Percentiles rank a stretch among this genome's conserved stretches.
phyloP scores from a whole-genome alignment of 805 yeast species.

The Komagataella mondaviorum region DNA sequence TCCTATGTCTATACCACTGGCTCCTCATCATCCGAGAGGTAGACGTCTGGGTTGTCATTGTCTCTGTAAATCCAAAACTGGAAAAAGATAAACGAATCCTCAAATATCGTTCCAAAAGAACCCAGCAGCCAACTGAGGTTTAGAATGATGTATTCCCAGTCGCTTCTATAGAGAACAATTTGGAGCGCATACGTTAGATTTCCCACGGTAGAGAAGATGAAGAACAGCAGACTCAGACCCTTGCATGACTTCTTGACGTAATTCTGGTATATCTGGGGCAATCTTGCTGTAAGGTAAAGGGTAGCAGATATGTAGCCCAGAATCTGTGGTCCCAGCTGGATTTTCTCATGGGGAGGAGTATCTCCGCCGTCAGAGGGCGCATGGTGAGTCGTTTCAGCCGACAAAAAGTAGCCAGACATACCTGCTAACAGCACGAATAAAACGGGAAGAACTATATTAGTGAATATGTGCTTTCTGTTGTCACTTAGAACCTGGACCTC shows the following conservation, averaged over 20 bases:
- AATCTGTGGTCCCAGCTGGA: conserved; percentile 43
- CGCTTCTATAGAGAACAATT: conserved; percentile 52
- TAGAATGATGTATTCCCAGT: conserved; percentile 40
- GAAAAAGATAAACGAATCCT: conserved; percentile 49
- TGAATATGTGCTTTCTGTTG: conserved; percentile 29
- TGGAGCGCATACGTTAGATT: conserved; percentile 67
- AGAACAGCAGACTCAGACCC: conserved; percentile 77
- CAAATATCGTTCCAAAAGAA: conserved; percentile 62
- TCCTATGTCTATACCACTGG: neutral
- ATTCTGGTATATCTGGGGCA: conserved; percentile 80
- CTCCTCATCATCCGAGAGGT: neutral
- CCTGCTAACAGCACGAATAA: conserved; percentile 53
- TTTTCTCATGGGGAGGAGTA: conserved; percentile 8
- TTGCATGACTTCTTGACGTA: conserved; percentile 63
- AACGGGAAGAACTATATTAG: conserved; percentile 43
- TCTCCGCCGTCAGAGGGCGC: conserved; percentile 9
- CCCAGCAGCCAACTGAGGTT: conserved; percentile 73
- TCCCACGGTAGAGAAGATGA: conserved; percentile 61
- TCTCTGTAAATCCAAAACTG: conserved; percentile 54
- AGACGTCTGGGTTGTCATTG: conserved; percentile 2
- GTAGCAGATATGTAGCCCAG: conserved; percentile 61
- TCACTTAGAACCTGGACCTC: conserved; percentile 38
- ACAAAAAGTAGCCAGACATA: conserved; percentile 39
- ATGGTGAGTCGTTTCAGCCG: conserved; percentile 19
- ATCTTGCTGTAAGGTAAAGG: conserved; percentile 56